Conservation (phyloP, 257 asterid genomes). For the Solanum clarkiae region DNA sequence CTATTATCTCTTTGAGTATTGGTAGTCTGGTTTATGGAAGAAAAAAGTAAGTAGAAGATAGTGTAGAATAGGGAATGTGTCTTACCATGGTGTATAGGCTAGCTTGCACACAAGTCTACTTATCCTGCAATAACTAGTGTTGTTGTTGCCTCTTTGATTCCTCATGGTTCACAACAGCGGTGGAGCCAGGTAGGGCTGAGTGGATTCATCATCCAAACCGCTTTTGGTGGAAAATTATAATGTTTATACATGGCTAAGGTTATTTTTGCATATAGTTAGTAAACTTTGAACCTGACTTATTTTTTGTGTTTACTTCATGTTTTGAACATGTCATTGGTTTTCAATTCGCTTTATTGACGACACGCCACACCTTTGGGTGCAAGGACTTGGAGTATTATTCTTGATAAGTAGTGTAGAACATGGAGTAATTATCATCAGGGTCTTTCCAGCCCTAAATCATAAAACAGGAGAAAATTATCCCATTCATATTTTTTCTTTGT, state of each 20-base stretch:
- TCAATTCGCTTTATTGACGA: background rate
- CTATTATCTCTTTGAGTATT: background rate
- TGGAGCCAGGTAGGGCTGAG: no score
- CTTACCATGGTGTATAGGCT: background rate
- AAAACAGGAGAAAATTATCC: no score
- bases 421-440: background rate
- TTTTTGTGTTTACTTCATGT: no score
- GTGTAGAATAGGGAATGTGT: background rate
- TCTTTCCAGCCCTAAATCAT: background rate
- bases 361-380: background rate
- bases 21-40: background rate
- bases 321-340: no score
- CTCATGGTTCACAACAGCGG: background rate
- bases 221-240: no score
- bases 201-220: no score
- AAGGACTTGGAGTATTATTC: background rate
- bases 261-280: no score
- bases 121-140: background rate
- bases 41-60: background rate
- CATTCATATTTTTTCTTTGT: background rate
- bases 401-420: background rate
- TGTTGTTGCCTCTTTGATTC: background rate
- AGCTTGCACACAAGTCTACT: background rate
- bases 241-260: no score
- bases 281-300: no score